These are phyloP conservation scores for Ascochyta clinopodiicola DNA, from an alignment of 2,329 filamentous ascomycete species.

Conservation along the genomic window DNA sequence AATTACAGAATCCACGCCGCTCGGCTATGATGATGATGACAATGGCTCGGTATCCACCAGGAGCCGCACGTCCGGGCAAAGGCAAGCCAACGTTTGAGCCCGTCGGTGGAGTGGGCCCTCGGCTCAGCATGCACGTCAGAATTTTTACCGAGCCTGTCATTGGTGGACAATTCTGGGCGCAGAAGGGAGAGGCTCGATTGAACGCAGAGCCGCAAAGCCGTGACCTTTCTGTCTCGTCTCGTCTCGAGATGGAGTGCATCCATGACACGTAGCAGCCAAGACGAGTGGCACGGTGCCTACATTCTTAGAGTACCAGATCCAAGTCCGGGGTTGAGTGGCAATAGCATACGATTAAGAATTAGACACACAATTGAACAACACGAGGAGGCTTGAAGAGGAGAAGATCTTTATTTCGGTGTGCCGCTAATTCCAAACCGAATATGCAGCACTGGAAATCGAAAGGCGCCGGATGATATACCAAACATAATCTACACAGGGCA, in stretches of 20 bases:
- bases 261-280: conserved; percentile 3
- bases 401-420: conserved; percentile 45
- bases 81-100: background rate
- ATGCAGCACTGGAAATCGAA: conserved; percentile 44
- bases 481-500: conserved; percentile 46
- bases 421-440: conserved; percentile 44
- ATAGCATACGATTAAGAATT: background rate
- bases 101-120: conserved; percentile 2
- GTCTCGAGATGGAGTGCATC: background rate
- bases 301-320: background rate
- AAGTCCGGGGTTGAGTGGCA: background rate
- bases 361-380: background rate
- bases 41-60: background rate
- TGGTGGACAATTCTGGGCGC: conserved; percentile 6
- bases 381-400: conserved; percentile 32
- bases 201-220: background rate
- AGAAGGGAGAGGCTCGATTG: background rate
- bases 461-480: conserved; percentile 43
- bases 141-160: conserved; percentile 26
- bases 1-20: too few relatives aligned
- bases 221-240: background rate
- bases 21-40: too few relatives aligned
- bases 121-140: conserved; percentile 28
- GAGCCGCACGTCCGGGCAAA: conserved; percentile 14
- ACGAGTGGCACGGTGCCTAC: background rate